Conservation (phyloP, 73 alveolate species). For the Paraurostyla sp. region DNA sequence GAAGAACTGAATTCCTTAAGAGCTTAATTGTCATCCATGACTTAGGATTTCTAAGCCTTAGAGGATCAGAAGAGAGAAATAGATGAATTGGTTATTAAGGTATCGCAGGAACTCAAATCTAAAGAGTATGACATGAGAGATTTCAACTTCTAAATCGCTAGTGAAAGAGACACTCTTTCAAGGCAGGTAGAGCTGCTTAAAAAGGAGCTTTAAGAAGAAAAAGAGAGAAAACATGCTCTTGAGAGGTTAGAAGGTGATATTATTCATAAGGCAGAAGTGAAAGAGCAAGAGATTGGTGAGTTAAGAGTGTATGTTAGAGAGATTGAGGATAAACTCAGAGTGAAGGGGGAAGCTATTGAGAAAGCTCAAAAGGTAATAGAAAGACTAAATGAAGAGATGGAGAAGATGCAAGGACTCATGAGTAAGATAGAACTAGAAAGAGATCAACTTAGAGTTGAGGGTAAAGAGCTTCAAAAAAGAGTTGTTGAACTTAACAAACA, state of each 20-base stretch:
- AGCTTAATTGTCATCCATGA: neutral
- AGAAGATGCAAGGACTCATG: neutral
- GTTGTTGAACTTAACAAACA: conserved; percentile 12
- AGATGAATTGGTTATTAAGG: conserved; percentile 41
- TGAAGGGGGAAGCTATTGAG: conserved; percentile 30
- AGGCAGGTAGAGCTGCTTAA: neutral
- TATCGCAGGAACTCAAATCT: neutral
- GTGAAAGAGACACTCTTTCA: neutral
- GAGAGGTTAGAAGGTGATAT: conserved; percentile 28
- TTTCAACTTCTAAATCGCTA: neutral
- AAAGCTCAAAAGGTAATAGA: conserved; percentile 27
- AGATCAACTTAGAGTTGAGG: neutral
- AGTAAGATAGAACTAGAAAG: neutral
- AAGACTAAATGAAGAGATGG: conserved; percentile 36
- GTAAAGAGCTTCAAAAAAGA: neutral
- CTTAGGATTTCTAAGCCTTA: neutral
- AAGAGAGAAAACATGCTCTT: neutral
- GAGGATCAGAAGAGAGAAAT: conserved; percentile 15
- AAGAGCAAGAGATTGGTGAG: neutral
- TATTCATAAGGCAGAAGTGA: neutral
- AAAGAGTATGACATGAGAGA: conserved; percentile 41
- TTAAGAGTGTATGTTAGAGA: neutral
- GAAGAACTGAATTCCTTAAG: neutral
- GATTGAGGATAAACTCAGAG: neutral
- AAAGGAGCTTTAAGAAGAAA: conserved; percentile 25